phyloP scores from a whole-genome alignment of 2,329 filamentous ascomycete species.

The Cadophora sp. region DNA sequence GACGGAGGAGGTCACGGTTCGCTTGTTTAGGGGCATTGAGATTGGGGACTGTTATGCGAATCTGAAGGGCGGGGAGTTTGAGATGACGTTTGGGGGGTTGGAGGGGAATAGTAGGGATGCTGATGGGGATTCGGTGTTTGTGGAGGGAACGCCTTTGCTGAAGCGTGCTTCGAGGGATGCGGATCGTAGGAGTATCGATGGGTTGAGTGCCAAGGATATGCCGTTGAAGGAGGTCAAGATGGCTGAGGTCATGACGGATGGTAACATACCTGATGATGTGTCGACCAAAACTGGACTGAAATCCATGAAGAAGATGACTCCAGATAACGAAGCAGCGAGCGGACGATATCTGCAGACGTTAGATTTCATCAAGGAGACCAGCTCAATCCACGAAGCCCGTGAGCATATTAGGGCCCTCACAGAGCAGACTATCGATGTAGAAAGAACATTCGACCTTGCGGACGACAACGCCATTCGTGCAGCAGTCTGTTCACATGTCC shows the following conservation, averaged over 20 bases:
- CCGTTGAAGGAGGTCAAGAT: slow-evolving; percentile 35
- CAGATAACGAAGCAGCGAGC: slow-evolving; percentile 53
- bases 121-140: slow-evolving; percentile 50
- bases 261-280: slow-evolving; percentile 47
- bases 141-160: slow-evolving; percentile 54
- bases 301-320: slow-evolving; percentile 51
- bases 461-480: slow-evolving; percentile 55
- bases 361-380: slow-evolving; percentile 49
- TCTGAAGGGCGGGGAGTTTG: slow-evolving; percentile 57
- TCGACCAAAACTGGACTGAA: slow-evolving; percentile 48
- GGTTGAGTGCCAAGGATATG: slow-evolving; percentile 8
- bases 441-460: slow-evolving; percentile 47
- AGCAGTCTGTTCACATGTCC: slow-evolving; percentile 56
- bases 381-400: slow-evolving; percentile 48
- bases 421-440: slow-evolving; percentile 30
- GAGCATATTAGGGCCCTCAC: slow-evolving; percentile 40
- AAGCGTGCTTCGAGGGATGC: slow-evolving; percentile 49
- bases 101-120: slow-evolving; percentile 47
- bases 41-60: slow-evolving; percentile 61
- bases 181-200: slow-evolving; percentile 29
- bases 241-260: slow-evolving; percentile 48
- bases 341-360: slow-evolving; percentile 52
- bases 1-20: slow-evolving; percentile 55
- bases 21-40: slow-evolving; percentile 56
- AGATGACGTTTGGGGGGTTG: slow-evolving; percentile 56